Evolutionary conservation across 106 monocot species (phyloP), one percentile per base, ranked within the genome.

Genomic region (Amphibolis antarctica): DNA sequence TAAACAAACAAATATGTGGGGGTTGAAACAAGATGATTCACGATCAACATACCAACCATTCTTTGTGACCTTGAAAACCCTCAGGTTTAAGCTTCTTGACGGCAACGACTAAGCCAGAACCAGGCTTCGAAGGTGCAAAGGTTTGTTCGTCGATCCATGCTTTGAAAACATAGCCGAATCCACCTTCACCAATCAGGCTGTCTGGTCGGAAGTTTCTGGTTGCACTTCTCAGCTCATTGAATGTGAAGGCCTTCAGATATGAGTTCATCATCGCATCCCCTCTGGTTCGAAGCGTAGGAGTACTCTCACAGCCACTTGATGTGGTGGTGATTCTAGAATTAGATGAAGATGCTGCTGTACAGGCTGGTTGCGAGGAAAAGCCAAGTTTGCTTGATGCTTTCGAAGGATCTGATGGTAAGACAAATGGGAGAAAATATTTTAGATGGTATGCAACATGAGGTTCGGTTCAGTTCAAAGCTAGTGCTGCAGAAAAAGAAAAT

Each of bases 41-140:
- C 10, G 30, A 29, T 21, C n/a, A n/a, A 54, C 67, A 0, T 70
- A 92, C 92, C 82, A 92, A 70, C 92, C 92, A 92, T 78, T 48
- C 45, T 28, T 48, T 42, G 55, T 68, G 68, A 44, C 68, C 55
- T 42, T 57, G 55, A 17, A 68, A 56, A 18, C 68, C 57, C 12
- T 68, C 68, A 26, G 18, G 42, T 53, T 67, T 67, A 42, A 67
- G 67, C 67, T 55, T 67, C 55, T 67, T 67, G 23, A 67, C 54
- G 22, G 67, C 67, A 28, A 67, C 55, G 3, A 67, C 42, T 14
- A 55, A 27, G 42, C 67, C 67, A 28, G 54, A 55, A 0, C 67
- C 67, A 42, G 67, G 67, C 21, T 44, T 55, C 3, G 57, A 36
- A 24, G 55, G 23, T 13, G 68, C 19, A 55, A 69, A 42, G 14